A percentile compares a stretch with the other conserved stretches of the same genome.
phyloP scores from a whole-genome alignment of 2,329 filamentous ascomycete genomes.

The Dichotomopilus funicola region DNA sequence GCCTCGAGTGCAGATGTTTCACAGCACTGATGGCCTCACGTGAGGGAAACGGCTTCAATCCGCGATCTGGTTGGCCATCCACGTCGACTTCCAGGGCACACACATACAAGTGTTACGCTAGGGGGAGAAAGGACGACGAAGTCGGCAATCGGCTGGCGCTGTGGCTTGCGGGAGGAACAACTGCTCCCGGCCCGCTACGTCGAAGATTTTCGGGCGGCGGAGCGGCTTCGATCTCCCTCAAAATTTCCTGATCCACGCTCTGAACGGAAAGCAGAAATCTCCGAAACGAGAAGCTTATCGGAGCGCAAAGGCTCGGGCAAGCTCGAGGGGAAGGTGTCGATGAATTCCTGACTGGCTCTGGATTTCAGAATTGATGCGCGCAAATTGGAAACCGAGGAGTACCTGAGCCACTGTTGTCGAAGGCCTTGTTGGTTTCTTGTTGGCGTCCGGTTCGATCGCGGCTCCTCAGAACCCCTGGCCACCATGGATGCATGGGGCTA shows the following conservation, averaged over 20 bases:
- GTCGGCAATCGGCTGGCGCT: not conserved
- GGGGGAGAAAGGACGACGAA: not conserved
- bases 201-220: not conserved
- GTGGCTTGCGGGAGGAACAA: not conserved
- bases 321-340: not conserved
- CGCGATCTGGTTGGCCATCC: no score
- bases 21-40: not conserved
- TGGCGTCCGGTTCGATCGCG: no score
- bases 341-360: not conserved
- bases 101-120: not conserved
- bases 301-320: slow-evolving; percentile 5
- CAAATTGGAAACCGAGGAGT: not conserved
- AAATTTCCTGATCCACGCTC: slow-evolving; percentile 7
- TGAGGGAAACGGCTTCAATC: not conserved
- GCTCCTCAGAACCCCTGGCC: no score
- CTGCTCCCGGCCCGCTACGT: not conserved
- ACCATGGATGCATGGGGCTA: no score
- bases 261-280: slow-evolving; percentile 3
- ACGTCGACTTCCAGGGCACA: no score
- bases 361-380: slow-evolving; percentile 3
- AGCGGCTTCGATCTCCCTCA: not conserved
- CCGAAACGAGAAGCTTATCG: slow-evolving; percentile 14
- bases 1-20: not conserved
- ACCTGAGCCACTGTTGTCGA: no score
- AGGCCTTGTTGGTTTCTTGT: no score